Base-by-base conservation (phyloP, 768 basidiomycete species). In the Pleurotus djamor region DNA sequence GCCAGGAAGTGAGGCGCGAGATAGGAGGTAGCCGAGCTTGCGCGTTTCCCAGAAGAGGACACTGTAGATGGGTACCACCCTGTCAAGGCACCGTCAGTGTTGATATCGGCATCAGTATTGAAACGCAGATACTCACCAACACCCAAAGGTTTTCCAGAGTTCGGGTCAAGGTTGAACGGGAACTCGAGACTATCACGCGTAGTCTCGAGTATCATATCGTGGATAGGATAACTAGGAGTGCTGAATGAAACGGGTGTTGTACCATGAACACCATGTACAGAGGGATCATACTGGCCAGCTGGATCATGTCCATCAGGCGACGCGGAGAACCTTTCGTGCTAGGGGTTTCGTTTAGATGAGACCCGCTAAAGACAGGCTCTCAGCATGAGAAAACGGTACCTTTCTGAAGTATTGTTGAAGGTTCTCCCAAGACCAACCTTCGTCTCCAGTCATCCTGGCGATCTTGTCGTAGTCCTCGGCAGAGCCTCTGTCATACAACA, bases 21-120 rank as follows among this genome's bases (percentile, higher is more conserved):
- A 49, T 74, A 75, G 4, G 74, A 63, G 7, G 71, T 68, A 3
- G 71, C 68, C 5, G 74, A 66, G 54, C 69, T 71, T 48, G 66
- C 70, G 8, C 70, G 63, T 16, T 48, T 60, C 9, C 74, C 71
- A 43, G 69, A 44, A 4, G 54, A 62, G 4, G 65, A 66, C 35
- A 74, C 66, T 1, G 71, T 71, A 13, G 62, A 64, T 50, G 70
- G 74, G 0, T 60, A 34, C 62, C 67, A 74, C 16, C 71, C 73
- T 74, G 33, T 21, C 35, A 52, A 28, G 21, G 21, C 21, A 28
- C 3, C 21, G 21, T 28, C 21, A 28, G 21, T 59, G 48, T 64
- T 69, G 35, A 43, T 37, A 33, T 12, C 51, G 10, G 48, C 6
- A 34, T 50, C 38, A 17, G 37, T 10, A 4, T 43, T n/a, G 41